A percentile compares a stretch with the other conserved stretches of the same genome.
Evolutionary conservation across 2,329 filamentous ascomycete genomes (phyloP).

Genomic region (Phialophora macrospora): DNA sequence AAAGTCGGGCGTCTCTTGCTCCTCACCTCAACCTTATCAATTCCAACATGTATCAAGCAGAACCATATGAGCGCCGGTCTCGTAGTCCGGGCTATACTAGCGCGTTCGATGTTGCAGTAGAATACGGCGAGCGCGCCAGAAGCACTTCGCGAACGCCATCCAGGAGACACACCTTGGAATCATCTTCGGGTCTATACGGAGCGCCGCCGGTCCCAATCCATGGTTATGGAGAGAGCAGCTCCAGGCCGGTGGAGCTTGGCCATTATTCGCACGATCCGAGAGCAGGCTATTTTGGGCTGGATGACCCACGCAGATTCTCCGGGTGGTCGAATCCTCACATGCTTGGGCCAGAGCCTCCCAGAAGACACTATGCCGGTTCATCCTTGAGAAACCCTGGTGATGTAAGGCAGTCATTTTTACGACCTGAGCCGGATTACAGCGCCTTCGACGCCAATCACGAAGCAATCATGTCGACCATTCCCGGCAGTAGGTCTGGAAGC

Average conservation of each 20-base stretch:
- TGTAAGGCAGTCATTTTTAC: conserved; percentile 31
- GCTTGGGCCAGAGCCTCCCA: conserved; percentile 24
- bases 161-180: conserved; percentile 36
- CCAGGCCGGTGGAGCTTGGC: conserved; percentile 28
- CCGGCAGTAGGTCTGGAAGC: conserved; percentile 37
- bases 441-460: conserved; percentile 40
- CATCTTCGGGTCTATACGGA: conserved; percentile 27
- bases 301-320: conserved; percentile 25
- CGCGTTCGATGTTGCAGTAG: conserved; percentile 23
- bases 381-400: conserved; percentile 30
- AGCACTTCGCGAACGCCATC: conserved; percentile 36
- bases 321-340: conserved; percentile 21
- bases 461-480: conserved; percentile 40
- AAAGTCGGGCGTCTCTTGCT: conserved; percentile 25
- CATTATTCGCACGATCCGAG: conserved; percentile 29
- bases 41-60: conserved; percentile 19
- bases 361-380: conserved; percentile 26
- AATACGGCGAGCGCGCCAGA: conserved; percentile 31
- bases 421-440: conserved; percentile 38
- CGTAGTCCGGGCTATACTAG: conserved; percentile 27
- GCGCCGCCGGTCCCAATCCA: conserved; percentile 29
- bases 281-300: conserved; percentile 29
- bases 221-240: conserved; percentile 24
- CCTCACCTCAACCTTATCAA: conserved; percentile 27
- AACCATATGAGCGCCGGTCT: conserved; percentile 27